These are phyloP conservation scores for Euphorbia peplus DNA, from an alignment of 345 rosid genomes.

Conservation along the genomic window DNA sequence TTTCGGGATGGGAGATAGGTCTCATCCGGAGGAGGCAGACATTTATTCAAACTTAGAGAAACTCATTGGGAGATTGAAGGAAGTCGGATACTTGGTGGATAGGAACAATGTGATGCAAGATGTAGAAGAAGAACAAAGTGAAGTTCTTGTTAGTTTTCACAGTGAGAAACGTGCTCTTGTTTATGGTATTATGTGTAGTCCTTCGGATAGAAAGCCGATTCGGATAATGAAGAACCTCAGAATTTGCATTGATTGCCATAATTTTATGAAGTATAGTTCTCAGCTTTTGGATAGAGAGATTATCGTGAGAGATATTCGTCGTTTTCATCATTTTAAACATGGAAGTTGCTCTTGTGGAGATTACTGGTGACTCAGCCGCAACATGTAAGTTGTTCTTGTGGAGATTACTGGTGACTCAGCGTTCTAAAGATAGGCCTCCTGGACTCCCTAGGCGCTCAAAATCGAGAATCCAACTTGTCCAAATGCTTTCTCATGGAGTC, in stretches of 20 bases:
- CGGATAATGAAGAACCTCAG: slow-evolving; percentile 40
- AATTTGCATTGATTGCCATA: slow-evolving; percentile 44
- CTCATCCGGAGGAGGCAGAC: slow-evolving; percentile 24
- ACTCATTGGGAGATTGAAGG: slow-evolving; percentile 31
- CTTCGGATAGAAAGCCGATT: slow-evolving; percentile 26
- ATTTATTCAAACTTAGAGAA: slow-evolving; percentile 34
- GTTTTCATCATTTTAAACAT: slow-evolving; percentile 41
- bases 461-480: no score
- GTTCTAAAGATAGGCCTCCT: no score
- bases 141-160: slow-evolving; percentile 37
- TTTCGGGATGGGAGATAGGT: slow-evolving; percentile 39
- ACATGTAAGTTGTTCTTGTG: slow-evolving; percentile 40
- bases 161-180: slow-evolving; percentile 43
- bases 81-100: slow-evolving; percentile 35
- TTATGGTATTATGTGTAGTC: slow-evolving; percentile 33
- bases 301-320: slow-evolving; percentile 33
- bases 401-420: slow-evolving; percentile 52
- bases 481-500: neutral
- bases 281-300: slow-evolving; percentile 36
- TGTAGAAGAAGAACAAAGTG: slow-evolving; percentile 41
- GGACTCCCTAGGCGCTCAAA: no score
- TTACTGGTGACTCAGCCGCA: slow-evolving; percentile 12
- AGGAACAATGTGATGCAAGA: slow-evolving; percentile 34
- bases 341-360: slow-evolving; percentile 45
- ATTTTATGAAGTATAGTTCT: slow-evolving; percentile 34